Evolutionary conservation across 2,329 filamentous ascomycete genomes (phyloP).

Genomic region (Zymoseptoria passerinii): DNA sequence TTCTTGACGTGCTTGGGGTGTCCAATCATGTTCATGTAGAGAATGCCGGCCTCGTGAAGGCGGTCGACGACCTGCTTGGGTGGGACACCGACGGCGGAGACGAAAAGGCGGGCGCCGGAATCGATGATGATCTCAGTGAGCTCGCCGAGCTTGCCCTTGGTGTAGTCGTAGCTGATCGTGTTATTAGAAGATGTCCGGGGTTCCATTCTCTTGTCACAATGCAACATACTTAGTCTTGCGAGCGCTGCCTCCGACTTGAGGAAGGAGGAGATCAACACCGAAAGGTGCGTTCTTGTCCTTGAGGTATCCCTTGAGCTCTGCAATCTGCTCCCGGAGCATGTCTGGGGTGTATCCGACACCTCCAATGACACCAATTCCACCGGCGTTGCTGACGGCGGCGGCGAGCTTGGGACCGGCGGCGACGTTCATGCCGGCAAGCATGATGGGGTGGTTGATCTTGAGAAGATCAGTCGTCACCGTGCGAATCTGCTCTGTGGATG

Average conservation of each 20-base stretch:
- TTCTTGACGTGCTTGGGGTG: constrained; percentile 99
- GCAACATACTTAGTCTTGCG: constrained; percentile 76
- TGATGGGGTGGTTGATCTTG: constrained; percentile 92
- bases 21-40: constrained; percentile 99
- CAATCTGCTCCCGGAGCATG: constrained; percentile 91
- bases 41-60: constrained; percentile 76
- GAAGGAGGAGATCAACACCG: constrained; percentile 85
- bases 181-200: constrained; percentile 1
- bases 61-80: constrained; percentile 81
- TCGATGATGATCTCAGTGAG: constrained; percentile 89
- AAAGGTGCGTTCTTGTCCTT: constrained; percentile 90
- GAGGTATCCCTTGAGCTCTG: constrained; percentile 83
- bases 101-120: constrained; percentile 83
- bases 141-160: constrained; percentile 93
- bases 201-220: neutral
- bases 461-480: constrained; percentile 92
- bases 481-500: constrained; percentile 66
- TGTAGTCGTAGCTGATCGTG: constrained; percentile 83
- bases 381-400: constrained; percentile 92
- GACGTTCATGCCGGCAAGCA: constrained; percentile 98
- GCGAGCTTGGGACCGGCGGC: constrained; percentile 93
- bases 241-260: constrained; percentile 87
- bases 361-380: constrained; percentile 91
- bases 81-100: constrained; percentile 90
- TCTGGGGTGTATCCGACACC: constrained; percentile 94